Evolutionary conservation across 331 rosid species (phyloP), one percentile per base, ranked within the genome.

Genomic region (Pyrus hybrid): DNA sequence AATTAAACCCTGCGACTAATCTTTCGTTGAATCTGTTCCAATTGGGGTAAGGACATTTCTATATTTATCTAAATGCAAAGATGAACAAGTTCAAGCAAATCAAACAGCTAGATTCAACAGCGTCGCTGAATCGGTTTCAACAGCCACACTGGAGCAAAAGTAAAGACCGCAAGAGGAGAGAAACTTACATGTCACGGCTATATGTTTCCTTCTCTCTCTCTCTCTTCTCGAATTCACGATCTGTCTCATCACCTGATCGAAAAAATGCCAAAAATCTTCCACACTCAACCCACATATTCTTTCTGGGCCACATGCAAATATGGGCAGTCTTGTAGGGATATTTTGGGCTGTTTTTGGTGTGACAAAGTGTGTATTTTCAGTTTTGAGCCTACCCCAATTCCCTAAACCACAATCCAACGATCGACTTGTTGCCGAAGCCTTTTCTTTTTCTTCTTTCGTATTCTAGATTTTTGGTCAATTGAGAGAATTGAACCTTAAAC

Each of bases 81-180:
- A 57, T 57, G 63, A 21, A 57, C 2, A 20, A 3, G 33, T 57
- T 8, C 61, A 17, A 56, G 62, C 13, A 56, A 47, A 18, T 56
- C 62, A 56, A 56, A 56, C 62, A 16, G 54, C 17, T 8, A 47
- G 54, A 14, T 47, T 47, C 20, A 14, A 0, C 54, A 47, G 16
- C 7, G 1, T 13, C 0, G 6, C 8, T 0, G 20, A 47, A 47
- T 45, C 0, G 0, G 53, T 1, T 0, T 45, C 53, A 47, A 47
- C 18, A 47, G 17, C 20, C 7, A 47, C 16, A 14, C 8, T 47
- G 54, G 5, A 2, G 8, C 8, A 47, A 47, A 47, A 5, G 8
- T 16, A 47, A 5, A 14, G 54, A 3, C 8, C 1, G 8, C 54
- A 47, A 47, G 8, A 47, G 18, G 1, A 47, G 3, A 16, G 0